These are phyloP conservation scores for Podospora tetraspora DNA, from an alignment of 495 filamentous ascomycete species.

Conservation along the genomic window DNA sequence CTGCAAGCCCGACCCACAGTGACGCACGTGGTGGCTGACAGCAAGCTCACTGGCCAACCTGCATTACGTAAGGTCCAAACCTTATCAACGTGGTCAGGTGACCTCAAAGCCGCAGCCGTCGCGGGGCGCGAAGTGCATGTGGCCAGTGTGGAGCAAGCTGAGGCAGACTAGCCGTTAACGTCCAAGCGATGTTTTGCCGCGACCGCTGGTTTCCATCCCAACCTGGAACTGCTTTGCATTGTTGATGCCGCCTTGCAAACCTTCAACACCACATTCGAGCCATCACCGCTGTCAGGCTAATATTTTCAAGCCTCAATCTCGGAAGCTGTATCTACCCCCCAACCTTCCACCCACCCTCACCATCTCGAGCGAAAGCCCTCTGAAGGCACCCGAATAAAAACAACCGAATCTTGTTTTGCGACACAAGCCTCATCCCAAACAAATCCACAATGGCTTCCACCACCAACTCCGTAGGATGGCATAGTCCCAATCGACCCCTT, in stretches of 20 bases:
- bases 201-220: constrained; percentile 10
- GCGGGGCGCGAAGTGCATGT: not conserved
- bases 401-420: constrained; percentile 5
- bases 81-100: constrained; percentile 1
- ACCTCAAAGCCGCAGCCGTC: not conserved
- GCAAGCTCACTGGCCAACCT: constrained; percentile 18
- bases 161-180: not conserved
- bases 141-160: not conserved
- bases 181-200: constrained; percentile 9
- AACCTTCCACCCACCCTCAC: not conserved
- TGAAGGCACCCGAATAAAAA: not conserved
- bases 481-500: not conserved
- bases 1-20: not conserved
- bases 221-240: not conserved
- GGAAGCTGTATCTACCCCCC: not conserved
- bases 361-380: not conserved
- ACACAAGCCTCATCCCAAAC: not conserved
- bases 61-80: not conserved
- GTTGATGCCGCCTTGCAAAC: not conserved
- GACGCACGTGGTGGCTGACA: constrained; percentile 20
- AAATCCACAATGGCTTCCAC: constrained; percentile 23
- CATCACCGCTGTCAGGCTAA: not conserved
- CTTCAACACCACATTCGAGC: not conserved
- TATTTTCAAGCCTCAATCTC: not conserved
- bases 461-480: constrained; percentile 26